Conservation (phyloP, 1,284 basidiomycete species). For the Trametes polyzona region DNA sequence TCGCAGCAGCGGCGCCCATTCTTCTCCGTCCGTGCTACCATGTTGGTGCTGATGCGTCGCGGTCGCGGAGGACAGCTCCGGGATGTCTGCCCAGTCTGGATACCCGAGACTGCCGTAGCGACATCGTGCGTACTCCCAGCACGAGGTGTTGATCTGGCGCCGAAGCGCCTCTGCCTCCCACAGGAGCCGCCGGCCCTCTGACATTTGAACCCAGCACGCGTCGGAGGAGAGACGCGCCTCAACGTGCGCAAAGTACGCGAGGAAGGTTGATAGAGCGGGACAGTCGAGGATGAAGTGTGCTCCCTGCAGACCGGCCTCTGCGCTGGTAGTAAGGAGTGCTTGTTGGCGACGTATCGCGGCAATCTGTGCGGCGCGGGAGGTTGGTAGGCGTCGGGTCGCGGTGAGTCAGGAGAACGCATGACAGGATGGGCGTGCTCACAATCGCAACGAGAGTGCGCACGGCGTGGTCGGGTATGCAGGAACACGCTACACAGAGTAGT, state of each 20-base stretch:
- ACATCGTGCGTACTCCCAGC: neutral
- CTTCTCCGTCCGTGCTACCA: too few species aligned
- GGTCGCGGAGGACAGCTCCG: too few species aligned
- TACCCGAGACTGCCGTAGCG: neutral
- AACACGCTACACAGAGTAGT: conserved; percentile 1
- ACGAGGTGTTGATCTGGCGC: neutral
- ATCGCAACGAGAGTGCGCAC: conserved; percentile 13
- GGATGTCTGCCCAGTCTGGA: neutral
- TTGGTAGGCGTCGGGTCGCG: too few species aligned
- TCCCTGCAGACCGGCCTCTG: neutral
- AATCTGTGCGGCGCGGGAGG: neutral
- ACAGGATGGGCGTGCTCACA: neutral
- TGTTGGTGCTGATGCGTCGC: too few species aligned
- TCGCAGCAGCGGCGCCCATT: neutral
- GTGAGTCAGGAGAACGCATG: neutral
- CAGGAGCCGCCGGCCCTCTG: neutral
- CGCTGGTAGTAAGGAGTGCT: neutral
- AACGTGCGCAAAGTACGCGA: conserved; percentile 7
- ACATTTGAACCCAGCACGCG: neutral
- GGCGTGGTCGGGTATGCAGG: conserved; percentile 7
- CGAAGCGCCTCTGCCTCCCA: neutral
- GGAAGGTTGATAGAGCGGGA: conserved; percentile 2
- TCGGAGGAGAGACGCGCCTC: neutral
- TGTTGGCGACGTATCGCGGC: conserved; percentile 9
- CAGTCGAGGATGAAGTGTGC: neutral